Evolutionary conservation across 805 yeast species (phyloP).

Genomic region (Yarrowia deformans): DNA sequence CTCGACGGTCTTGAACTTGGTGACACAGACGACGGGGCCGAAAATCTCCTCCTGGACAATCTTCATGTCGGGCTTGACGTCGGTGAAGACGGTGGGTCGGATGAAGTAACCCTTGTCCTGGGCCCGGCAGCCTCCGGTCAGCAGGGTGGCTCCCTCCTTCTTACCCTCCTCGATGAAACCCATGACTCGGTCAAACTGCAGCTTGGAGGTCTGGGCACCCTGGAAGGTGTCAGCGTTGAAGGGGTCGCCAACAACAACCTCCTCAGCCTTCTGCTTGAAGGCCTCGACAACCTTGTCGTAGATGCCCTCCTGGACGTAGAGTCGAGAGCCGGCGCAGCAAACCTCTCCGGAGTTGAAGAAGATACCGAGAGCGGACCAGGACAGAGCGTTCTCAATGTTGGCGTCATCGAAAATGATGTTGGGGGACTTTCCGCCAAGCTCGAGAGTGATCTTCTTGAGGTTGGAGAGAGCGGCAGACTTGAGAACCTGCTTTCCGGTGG

Average conservation of each 20-base stretch:
- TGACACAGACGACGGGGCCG: constrained; percentile 81
- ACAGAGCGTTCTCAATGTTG: constrained; percentile 75
- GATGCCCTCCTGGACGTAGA: constrained; percentile 82
- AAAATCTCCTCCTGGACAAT: constrained; percentile 83
- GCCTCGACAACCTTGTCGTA: constrained; percentile 74
- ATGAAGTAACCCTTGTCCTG: constrained; percentile 68
- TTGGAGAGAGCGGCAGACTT: constrained; percentile 71
- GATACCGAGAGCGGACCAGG: constrained; percentile 77
- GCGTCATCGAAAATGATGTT: constrained; percentile 87
- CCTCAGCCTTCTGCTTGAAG: constrained; percentile 61
- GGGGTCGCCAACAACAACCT: constrained; percentile 74
- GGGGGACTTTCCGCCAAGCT: constrained; percentile 96
- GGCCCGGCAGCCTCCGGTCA: constrained; percentile 75
- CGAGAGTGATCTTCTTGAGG: constrained; percentile 88
- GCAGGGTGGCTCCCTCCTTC: constrained; percentile 79
- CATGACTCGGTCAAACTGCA: constrained; percentile 78
- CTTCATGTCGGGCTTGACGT: constrained; percentile 68
- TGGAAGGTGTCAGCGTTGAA: constrained; percentile 75
- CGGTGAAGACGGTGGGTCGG: constrained; percentile 78
- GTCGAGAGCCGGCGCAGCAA: constrained; percentile 92
- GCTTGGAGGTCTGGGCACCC: constrained; percentile 88
- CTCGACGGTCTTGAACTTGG: constrained; percentile 68
- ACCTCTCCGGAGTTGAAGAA: constrained; percentile 95
- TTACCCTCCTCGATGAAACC: constrained; percentile 77
- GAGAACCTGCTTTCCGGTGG: constrained; percentile 83